phyloP scores from a whole-genome alignment of 192 early-diverging fungal genomes.

The Funneliformis mosseae region DNA sequence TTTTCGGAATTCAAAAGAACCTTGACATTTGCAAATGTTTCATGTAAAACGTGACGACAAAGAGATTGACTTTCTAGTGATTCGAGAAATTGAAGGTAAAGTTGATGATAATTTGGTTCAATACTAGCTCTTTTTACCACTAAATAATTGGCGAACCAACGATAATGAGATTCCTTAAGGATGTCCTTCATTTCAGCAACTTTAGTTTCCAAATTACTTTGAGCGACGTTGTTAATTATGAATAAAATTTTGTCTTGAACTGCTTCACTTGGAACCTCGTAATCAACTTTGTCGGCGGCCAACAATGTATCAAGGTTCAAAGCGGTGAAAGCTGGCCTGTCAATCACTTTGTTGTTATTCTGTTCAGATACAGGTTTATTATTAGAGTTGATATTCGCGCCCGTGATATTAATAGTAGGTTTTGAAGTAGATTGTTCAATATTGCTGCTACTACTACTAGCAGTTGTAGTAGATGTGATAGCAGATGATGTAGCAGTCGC shows the following conservation, averaged over 20 bases:
- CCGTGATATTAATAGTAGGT: not conserved
- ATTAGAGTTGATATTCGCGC: not conserved
- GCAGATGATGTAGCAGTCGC: constrained; percentile 28
- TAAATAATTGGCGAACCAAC: constrained; percentile 96
- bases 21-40: constrained; percentile 87
- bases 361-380: not conserved
- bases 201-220: constrained; percentile 82
- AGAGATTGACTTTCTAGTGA: constrained; percentile 69
- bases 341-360: constrained; percentile 16
- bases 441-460: constrained; percentile 27
- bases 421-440: not conserved
- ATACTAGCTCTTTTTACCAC: constrained; percentile 94
- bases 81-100: constrained; percentile 88
- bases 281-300: constrained; percentile 51
- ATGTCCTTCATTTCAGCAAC: constrained; percentile 74
- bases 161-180: constrained; percentile 61
- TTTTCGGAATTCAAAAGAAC: constrained; percentile 92
- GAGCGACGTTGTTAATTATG: constrained; percentile 94
- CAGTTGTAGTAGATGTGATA: constrained; percentile 6
- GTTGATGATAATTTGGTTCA: constrained; percentile 94
- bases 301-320: constrained; percentile 60
- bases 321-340: constrained; percentile 62
- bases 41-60: constrained; percentile 76
- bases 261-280: constrained; percentile 44
- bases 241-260: constrained; percentile 92